phyloP scores from a whole-genome alignment of 1,284 basidiomycete species.

The Melampsora larici-populina region DNA sequence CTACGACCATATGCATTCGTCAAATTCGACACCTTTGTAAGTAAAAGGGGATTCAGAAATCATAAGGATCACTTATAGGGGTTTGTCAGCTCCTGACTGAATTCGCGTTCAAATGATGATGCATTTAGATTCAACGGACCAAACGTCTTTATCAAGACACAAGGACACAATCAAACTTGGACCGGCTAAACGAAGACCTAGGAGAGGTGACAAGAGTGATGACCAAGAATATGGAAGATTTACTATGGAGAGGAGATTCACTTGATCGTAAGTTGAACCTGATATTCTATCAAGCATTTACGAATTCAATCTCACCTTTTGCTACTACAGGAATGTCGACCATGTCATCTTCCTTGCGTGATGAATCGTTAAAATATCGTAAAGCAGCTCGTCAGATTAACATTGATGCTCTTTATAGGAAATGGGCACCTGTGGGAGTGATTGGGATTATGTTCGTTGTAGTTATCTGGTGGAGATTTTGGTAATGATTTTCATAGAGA shows the following conservation, averaged over 20 bases:
- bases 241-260: slow-evolving; percentile 94
- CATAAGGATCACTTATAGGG: too few species aligned
- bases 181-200: slow-evolving; percentile 88
- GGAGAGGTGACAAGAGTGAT: slow-evolving; percentile 98
- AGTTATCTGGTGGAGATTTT: slow-evolving; percentile 87
- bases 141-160: slow-evolving; percentile 91
- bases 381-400: slow-evolving; percentile 95
- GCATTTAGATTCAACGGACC: slow-evolving; percentile 95
- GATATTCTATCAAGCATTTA: background rate
- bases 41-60: background rate
- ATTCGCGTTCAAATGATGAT: too few species aligned
- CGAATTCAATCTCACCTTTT: background rate
- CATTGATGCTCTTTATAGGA: slow-evolving; percentile 83
- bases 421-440: slow-evolving; percentile 87
- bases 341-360: slow-evolving; percentile 90
- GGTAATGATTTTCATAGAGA: background rate
- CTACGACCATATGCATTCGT: slow-evolving; percentile 88
- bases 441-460: slow-evolving; percentile 76
- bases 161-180: slow-evolving; percentile 71
- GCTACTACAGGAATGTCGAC: slow-evolving; percentile 70
- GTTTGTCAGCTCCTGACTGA: background rate
- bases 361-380: slow-evolving; percentile 95
- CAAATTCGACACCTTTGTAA: slow-evolving; percentile 68
- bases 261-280: slow-evolving; percentile 70
- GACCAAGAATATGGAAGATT: slow-evolving; percentile 99